A percentile compares a stretch with the other conserved stretches of the same genome.
These are phyloP conservation scores for Madurella fahalii DNA, from an alignment of 2,329 filamentous ascomycete genomes.

Conservation along the genomic window DNA sequence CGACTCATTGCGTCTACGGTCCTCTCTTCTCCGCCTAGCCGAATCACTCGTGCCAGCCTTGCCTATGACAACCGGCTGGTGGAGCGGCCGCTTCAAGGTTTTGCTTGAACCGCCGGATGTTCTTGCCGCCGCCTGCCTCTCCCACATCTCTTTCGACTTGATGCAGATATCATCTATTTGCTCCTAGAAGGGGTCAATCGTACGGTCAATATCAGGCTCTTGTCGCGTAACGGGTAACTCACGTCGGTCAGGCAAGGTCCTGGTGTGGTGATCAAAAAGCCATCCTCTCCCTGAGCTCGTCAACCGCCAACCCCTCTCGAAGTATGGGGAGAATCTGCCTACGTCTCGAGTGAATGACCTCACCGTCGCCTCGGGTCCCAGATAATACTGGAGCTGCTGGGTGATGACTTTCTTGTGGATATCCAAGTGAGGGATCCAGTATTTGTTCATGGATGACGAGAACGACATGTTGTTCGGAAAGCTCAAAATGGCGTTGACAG, in stretches of 20 bases:
- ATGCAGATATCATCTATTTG: slow-evolving; percentile 60
- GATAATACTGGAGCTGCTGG: slow-evolving; percentile 54
- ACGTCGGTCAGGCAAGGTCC: slow-evolving; percentile 58
- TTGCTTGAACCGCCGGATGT: slow-evolving; percentile 43
- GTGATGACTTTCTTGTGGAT: slow-evolving; percentile 60
- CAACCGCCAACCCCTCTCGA: slow-evolving; percentile 14
- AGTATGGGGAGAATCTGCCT: slow-evolving; percentile 30
- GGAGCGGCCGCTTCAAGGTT: slow-evolving; percentile 52
- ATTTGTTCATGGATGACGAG: slow-evolving; percentile 47
- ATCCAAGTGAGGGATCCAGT: slow-evolving; percentile 57
- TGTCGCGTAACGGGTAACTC: slow-evolving; percentile 30
- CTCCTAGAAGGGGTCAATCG: slow-evolving; percentile 41
- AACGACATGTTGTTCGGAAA: slow-evolving; percentile 33
- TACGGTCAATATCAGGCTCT: slow-evolving; percentile 10
- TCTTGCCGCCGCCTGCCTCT: slow-evolving; percentile 51
- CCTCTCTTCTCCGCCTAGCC: slow-evolving; percentile 34
- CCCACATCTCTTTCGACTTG: slow-evolving; percentile 57
- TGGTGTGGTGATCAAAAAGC: slow-evolving; percentile 56
- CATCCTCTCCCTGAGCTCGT: slow-evolving; percentile 51
- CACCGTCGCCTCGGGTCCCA: slow-evolving; percentile 55
- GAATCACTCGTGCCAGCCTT: slow-evolving; percentile 36
- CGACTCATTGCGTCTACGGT: slow-evolving; percentile 32
- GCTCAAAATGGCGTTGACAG: not conserved
- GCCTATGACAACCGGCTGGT: slow-evolving; percentile 51
- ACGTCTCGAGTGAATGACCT: slow-evolving; percentile 55